Percentiles rank a stretch among this genome's conserved stretches.
These are phyloP conservation scores for Nemania serpens DNA, from an alignment of 2,329 filamentous ascomycete species.

Conservation along the genomic window DNA sequence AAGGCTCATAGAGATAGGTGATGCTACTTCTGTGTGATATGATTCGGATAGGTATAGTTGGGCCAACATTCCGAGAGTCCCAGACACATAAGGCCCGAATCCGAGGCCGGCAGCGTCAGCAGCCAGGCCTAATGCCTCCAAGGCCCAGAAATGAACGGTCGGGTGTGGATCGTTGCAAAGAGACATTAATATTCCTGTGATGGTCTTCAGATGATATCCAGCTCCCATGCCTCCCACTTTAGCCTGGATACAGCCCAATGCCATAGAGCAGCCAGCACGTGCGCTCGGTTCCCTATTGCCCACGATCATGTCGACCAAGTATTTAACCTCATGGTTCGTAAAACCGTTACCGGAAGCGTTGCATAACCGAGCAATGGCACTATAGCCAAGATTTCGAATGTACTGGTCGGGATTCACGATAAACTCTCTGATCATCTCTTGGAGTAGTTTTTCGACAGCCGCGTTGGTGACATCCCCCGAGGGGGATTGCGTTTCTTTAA, in stretches of 20 bases:
- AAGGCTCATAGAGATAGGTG: conserved; percentile 84
- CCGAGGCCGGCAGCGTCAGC: conserved; percentile 91
- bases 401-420: conserved; percentile 84
- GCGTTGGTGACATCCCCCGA: conserved; percentile 74
- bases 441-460: conserved; percentile 82
- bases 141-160: conserved; percentile 92
- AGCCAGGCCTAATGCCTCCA: conserved; percentile 84
- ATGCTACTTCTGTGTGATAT: conserved; percentile 82
- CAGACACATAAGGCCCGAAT: conserved; percentile 88
- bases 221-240: conserved; percentile 98
- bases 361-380: conserved; percentile 84
- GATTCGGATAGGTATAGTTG: conserved; percentile 91
- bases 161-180: conserved; percentile 94
- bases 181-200: conserved; percentile 97
- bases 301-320: conserved; percentile 91
- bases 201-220: conserved; percentile 93
- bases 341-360: conserved; percentile 82
- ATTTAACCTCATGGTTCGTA: conserved; percentile 88
- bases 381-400: conserved; percentile 82
- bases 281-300: conserved; percentile 91
- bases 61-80: conserved; percentile 89
- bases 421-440: conserved; percentile 73
- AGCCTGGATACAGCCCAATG: conserved; percentile 89
- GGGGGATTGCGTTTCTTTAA: conserved; percentile 75
- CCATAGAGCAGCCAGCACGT: conserved; percentile 91